Conservation (phyloP, 2,329 filamentous ascomycete species). For the Fusarium succisae region DNA sequence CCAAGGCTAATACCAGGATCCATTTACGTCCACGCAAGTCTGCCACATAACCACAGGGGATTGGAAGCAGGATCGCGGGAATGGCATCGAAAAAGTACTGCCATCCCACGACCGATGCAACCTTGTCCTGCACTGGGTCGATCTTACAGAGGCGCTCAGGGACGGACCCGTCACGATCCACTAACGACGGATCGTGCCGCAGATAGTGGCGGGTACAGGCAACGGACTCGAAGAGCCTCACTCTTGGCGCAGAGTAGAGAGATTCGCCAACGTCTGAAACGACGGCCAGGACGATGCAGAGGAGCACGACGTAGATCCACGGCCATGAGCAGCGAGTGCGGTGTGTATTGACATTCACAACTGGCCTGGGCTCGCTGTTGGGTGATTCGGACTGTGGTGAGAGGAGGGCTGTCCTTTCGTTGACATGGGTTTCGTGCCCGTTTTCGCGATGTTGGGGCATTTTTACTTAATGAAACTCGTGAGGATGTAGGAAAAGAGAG, state of each 20-base stretch:
- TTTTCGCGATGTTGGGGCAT: background rate
- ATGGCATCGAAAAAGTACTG: slow-evolving; percentile 7
- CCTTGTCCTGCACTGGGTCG: background rate
- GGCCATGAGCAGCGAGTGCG: slow-evolving; percentile 2
- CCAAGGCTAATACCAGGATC: background rate
- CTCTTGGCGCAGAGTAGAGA: slow-evolving; percentile 4
- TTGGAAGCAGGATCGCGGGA: background rate
- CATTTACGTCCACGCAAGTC: background rate
- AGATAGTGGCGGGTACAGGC: slow-evolving; percentile 4
- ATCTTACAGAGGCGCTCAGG: background rate
- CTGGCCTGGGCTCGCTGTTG: background rate
- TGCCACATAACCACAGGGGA: background rate
- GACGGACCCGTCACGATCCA: background rate
- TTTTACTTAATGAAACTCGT: background rate
- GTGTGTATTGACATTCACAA: background rate
- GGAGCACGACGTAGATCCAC: background rate
- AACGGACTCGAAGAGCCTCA: background rate
- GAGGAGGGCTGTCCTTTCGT: background rate
- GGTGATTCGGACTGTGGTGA: background rate
- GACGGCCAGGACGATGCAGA: background rate
- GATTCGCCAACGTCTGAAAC: background rate
- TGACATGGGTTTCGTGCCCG: background rate
- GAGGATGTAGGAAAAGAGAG: background rate
- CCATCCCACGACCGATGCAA: background rate
- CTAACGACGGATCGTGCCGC: background rate